Conservation (phyloP, 805 yeast species). For the Blastobotrys mokoenaii region DNA sequence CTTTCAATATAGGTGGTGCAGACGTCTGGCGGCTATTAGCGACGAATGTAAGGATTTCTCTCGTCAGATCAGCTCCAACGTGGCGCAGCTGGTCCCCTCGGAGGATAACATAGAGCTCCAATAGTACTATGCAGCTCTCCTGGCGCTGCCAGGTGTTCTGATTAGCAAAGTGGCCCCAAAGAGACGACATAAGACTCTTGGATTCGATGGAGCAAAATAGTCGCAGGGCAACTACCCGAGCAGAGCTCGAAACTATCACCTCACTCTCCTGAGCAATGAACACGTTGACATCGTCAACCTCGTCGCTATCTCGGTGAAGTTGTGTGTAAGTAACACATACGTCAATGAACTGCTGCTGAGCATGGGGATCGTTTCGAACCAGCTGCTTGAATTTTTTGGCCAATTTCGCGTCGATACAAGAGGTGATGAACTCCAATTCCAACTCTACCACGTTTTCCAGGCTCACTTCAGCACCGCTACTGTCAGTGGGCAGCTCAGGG, state of each 20-base stretch:
- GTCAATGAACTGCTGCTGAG: too few species aligned
- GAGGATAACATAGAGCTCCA: constrained; percentile 2
- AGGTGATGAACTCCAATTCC: too few species aligned
- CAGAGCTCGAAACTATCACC: constrained; percentile 42
- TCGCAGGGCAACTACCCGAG: constrained; percentile 57
- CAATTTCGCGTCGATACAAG: too few species aligned
- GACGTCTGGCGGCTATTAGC: neutral
- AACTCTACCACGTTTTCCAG: too few species aligned
- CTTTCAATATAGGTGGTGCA: constrained; percentile 4
- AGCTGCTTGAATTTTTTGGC: too few species aligned
- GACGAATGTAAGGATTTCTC: neutral
- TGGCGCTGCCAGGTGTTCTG: constrained; percentile 1
- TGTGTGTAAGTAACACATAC: constrained; percentile 1
- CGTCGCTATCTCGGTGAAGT: constrained; percentile 20
- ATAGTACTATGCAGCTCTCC: constrained; percentile 4
- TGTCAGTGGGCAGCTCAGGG: too few species aligned
- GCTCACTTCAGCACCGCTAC: too few species aligned
- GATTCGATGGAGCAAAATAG: constrained; percentile 31
- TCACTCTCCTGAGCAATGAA: constrained; percentile 73
- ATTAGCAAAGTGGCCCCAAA: constrained; percentile 27
- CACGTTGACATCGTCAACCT: constrained; percentile 55
- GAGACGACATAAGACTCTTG: constrained; percentile 23
- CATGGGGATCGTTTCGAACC: too few species aligned
- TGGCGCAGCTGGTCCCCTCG: constrained; percentile 1
- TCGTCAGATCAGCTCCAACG: neutral